Evolutionary conservation across 108 stramenopile genomes (phyloP).

Genomic region (Cyclostephanos tholiformis): DNA sequence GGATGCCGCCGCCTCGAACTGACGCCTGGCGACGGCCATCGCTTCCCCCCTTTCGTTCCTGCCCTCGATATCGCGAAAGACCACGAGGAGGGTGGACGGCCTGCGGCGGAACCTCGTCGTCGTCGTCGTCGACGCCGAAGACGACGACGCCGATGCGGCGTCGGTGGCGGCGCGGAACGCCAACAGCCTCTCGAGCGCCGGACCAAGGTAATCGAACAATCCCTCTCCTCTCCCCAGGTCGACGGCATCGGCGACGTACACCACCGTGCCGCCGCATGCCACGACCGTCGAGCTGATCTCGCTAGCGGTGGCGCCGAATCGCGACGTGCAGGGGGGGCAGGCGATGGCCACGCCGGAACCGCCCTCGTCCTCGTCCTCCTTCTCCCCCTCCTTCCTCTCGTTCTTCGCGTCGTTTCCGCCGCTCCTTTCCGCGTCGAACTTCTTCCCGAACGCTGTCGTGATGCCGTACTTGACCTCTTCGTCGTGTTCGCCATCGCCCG

Average conservation of each 20-base stretch:
- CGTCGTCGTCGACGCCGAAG: no score
- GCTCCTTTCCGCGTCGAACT: conserved; percentile 2
- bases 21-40: conserved; percentile 30
- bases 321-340: conserved; percentile 31
- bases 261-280: conserved; percentile 76
- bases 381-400: neutral
- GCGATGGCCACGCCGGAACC: conserved; percentile 67
- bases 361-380: conserved; percentile 36
- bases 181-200: conserved; percentile 77
- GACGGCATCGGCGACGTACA: conserved; percentile 63
- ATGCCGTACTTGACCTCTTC: conserved; percentile 50
- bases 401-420: neutral
- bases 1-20: conserved; percentile 59
- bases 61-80: conserved; percentile 49
- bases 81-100: conserved; percentile 56
- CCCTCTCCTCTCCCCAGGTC: conserved; percentile 82
- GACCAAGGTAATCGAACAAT: conserved; percentile 71
- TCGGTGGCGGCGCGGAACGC: conserved; percentile 36
- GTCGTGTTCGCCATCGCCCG: conserved; percentile 31
- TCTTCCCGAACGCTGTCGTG: conserved; percentile 74
- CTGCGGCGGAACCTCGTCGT: conserved; percentile 1
- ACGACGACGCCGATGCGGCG: no score
- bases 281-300: conserved; percentile 73
- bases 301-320: conserved; percentile 33
- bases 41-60: conserved; percentile 10